Evolutionary conservation across 1,284 basidiomycete species (phyloP), one percentile per base, ranked within the genome.

Genomic region (Exobasidium rhododendri): DNA sequence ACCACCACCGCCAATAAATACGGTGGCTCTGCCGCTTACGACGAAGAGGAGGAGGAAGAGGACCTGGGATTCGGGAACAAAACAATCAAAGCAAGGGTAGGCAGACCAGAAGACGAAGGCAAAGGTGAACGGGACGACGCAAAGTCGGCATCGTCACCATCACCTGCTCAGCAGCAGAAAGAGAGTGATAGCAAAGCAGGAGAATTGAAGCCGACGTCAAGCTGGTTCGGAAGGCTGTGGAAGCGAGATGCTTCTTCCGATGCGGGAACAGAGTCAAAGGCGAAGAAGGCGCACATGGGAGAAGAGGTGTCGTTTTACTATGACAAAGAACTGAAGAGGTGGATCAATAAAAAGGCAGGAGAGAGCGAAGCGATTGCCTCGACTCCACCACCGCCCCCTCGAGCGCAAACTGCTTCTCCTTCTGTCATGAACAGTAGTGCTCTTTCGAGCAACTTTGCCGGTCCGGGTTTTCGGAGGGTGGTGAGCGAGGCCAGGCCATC

Each of bases 231-330:
- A 56, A 85, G 89, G 7, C 77, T 82, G 62, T 80, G 80, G 66
- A 74, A 81, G 10, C 76, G 81, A 30, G 69, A 73, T 24, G 83
- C 85, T 6, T 71, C 83, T 11, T 77, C 82, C 4, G 61, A 73
- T 10, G 68, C 67, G 17, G 60, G 64, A 17, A 70, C 66, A 2
- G 66, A 64, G n/a, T 66, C 70, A 22, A 80, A 80, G 32, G 75
- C 80, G 0, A 70, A 70, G 56, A 71, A 73, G 55, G 96, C 94
- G 17, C 97, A 91, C 71, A 85, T 98, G 24, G 96, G 96, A 20
- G 91, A 98, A 74, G 88, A 94, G 77, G 91, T 85, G 31, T 84
- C 87, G 50, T 94, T 98, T 82, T 90, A 92, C 71, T 99, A 91
- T 79, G 96, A 99, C 81, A 88, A 90, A 73, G 92, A 97, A 24